Percentiles rank a stretch among this genome's conserved stretches.
These are phyloP conservation scores for Fraxinus sp. DNA, from an alignment of 305 asterid genomes.

Conservation along the genomic window DNA sequence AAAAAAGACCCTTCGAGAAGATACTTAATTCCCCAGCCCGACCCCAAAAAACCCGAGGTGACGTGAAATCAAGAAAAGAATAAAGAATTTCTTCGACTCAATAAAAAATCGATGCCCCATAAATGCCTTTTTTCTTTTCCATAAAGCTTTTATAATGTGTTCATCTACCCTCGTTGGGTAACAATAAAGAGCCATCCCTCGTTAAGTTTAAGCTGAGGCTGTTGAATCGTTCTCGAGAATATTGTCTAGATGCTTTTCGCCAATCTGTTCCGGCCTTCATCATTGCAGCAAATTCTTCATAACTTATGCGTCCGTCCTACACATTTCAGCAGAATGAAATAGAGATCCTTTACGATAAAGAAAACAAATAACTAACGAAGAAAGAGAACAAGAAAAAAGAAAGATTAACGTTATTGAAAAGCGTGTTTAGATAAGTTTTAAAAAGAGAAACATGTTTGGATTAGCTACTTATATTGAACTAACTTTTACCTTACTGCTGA, in stretches of 20 bases:
- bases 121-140: constrained; percentile 4
- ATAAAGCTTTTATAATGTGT: constrained; percentile 2
- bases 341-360: background rate
- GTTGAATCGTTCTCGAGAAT: constrained; percentile 55
- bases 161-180: constrained; percentile 40
- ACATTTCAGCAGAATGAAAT: background rate
- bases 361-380: background rate
- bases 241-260: constrained; percentile 63
- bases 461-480: background rate
- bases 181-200: constrained; percentile 44
- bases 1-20: background rate
- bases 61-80: background rate
- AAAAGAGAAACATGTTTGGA: background rate
- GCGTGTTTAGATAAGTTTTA: background rate
- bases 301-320: constrained; percentile 61
- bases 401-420: background rate
- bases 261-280: constrained; percentile 68
- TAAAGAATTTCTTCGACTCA: background rate
- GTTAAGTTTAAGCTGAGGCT: constrained; percentile 57
- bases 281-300: constrained; percentile 62
- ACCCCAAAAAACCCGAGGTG: constrained; percentile 9
- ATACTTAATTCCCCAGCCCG: background rate
- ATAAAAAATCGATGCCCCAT: background rate
- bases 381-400: background rate
- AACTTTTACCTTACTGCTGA: too few relatives aligned